Conservation (phyloP, 2,329 filamentous ascomycete species). For the Penicillium sp. region DNA sequence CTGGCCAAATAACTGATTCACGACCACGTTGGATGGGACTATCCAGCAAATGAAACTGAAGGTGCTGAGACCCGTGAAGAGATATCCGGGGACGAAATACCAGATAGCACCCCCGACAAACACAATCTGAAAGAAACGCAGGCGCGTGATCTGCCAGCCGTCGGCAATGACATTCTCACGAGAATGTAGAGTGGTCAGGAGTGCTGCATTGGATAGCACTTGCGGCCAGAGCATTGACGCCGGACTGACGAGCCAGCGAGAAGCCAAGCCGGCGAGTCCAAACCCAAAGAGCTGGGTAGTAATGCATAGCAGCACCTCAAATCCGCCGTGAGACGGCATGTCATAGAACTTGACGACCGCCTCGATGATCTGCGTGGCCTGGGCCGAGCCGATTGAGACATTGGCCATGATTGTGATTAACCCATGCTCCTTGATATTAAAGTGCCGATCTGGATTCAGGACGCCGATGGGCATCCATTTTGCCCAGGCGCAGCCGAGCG, state of each 20-base stretch:
- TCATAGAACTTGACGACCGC: conserved; percentile 49
- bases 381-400: conserved; percentile 44
- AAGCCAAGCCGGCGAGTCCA: conserved; percentile 56
- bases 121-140: conserved; percentile 36
- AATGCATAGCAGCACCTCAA: conserved; percentile 56
- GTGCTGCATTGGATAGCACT: conserved; percentile 48
- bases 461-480: conserved; percentile 37
- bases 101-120: conserved; percentile 31
- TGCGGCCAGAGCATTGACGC: conserved; percentile 63
- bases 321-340: conserved; percentile 54
- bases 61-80: conserved; percentile 63
- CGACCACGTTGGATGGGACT: conserved; percentile 59
- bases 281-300: conserved; percentile 61
- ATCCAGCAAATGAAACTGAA: conserved; percentile 70
- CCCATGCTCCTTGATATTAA: conserved; percentile 41
- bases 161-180: conserved; percentile 33
- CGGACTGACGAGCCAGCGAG: conserved; percentile 55
- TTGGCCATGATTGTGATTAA: conserved; percentile 46
- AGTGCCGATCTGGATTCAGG: conserved; percentile 42
- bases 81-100: conserved; percentile 54
- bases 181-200: conserved; percentile 42
- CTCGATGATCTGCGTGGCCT: conserved; percentile 37
- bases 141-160: conserved; percentile 40
- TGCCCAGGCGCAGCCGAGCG: conserved; percentile 40
- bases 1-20: conserved; percentile 70